Base-by-base conservation (phyloP, 1,284 basidiomycete species). In the Kwoniella shivajii region DNA sequence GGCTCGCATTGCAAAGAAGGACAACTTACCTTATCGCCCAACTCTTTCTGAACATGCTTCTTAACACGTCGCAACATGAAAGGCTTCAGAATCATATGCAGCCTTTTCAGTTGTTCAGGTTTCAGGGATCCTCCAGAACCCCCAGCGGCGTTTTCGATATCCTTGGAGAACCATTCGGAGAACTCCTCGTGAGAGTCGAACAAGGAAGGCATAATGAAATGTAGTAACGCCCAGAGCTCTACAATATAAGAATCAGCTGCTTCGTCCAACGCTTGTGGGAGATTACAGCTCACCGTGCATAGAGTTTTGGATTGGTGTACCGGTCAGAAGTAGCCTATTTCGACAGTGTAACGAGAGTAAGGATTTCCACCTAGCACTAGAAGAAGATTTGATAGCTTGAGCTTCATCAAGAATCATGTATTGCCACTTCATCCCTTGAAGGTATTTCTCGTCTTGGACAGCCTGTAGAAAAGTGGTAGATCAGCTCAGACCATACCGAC, bases 161-260 rank as follows among this genome's bases (percentile, higher is more conserved):
- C 96, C 77, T 98, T 98, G 24, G 95, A 97, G 80, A 99, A 99
- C 96, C 96, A 99, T 77, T 99, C 96, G 74, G 90, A 93, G 81
- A 99, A 99, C 80, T 99, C 96, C 72, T 99, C 94, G 73, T 99
- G 95, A 33, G 94, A 98, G 77, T 99, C 96, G 78, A 99, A 99
- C 51, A 99, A 81, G 72, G 90, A 94, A 1, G 96, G 96, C 96
- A 99, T 99, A 81, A 99, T 99, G 80, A 99, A 99, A 77, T 99
- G 96, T 47, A 99, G 82, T 57, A 99, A 82, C 1, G 96, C 96
- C 96, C 96, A 99, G n/a, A 99, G 82, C 78, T 99, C 96, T 95
- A 67, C 41, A 7, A n/a, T 4, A 59, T 30, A 57, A 10, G 39
- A n/a, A 20, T 38, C 33, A 43, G 29, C 38, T 29, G 54, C 49